phyloP scores from a whole-genome alignment of 2,329 filamentous ascomycete species.

The Teratosphaeria epicoccoides region DNA sequence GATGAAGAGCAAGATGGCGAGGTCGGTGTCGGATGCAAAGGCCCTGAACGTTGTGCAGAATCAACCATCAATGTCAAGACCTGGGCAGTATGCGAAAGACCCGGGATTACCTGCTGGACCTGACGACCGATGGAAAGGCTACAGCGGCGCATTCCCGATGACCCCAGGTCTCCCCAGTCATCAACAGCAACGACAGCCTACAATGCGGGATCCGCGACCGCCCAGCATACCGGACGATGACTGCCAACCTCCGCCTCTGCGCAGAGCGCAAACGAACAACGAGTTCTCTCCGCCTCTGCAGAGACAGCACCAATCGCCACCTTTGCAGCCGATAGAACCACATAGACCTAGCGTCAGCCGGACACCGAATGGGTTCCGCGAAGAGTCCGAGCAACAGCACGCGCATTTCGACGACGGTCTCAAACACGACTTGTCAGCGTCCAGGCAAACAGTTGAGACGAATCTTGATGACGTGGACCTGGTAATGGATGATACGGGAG shows the following conservation, averaged over 20 bases:
- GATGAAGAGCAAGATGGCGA: slow-evolving; percentile 33
- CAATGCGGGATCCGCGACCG: background rate
- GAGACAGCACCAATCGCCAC: slow-evolving; percentile 14
- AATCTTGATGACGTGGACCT: background rate
- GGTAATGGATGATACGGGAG: background rate
- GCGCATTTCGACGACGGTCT: background rate
- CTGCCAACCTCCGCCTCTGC: slow-evolving; percentile 10
- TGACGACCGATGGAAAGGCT: slow-evolving; percentile 4
- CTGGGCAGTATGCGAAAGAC: background rate
- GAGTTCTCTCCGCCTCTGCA: slow-evolving; percentile 18
- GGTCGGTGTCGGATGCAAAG: slow-evolving; percentile 17
- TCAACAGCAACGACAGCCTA: background rate
- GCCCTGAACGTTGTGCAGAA: background rate
- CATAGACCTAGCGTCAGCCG: slow-evolving; percentile 14
- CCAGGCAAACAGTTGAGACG: background rate
- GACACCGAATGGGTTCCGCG: slow-evolving; percentile 17
- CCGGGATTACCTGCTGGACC: slow-evolving; percentile 10
- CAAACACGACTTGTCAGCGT: background rate
- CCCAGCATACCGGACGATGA: slow-evolving; percentile 2
- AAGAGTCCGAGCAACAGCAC: slow-evolving; percentile 1
- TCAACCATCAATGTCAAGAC: background rate
- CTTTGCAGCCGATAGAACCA: slow-evolving; percentile 5
- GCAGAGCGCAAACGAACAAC: slow-evolving; percentile 16
- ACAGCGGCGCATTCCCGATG: background rate
- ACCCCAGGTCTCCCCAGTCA: background rate